These are phyloP conservation scores for Verticillium zaregamsianum DNA, from an alignment of 2,329 filamentous ascomycete species.

Conservation along the genomic window DNA sequence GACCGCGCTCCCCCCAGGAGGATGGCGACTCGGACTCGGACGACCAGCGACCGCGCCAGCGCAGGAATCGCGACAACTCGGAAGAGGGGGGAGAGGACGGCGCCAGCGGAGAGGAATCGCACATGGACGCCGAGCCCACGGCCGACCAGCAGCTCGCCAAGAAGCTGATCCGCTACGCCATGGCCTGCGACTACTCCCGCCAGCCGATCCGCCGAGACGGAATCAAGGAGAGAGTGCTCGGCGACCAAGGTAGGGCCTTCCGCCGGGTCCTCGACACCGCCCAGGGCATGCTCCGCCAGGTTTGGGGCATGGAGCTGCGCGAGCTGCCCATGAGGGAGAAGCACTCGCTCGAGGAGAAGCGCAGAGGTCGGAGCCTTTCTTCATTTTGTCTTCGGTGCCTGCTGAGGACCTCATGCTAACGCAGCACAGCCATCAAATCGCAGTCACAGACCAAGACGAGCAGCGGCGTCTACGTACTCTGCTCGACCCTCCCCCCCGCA, in stretches of 20 bases:
- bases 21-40: conserved; percentile 27
- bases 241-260: conserved; percentile 65
- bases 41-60: conserved; percentile 25
- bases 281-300: conserved; percentile 63
- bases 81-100: conserved; percentile 26
- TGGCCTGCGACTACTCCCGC: conserved; percentile 62
- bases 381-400: neutral
- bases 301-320: conserved; percentile 90
- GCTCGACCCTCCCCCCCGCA: conserved; percentile 62
- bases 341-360: conserved; percentile 70
- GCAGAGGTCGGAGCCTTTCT: conserved; percentile 54
- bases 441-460: conserved; percentile 49
- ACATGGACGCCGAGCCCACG: conserved; percentile 27
- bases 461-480: conserved; percentile 73
- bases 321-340: conserved; percentile 82
- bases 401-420: neutral
- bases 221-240: conserved; percentile 68
- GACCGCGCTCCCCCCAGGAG: conserved; percentile 10
- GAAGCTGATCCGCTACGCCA: conserved; percentile 64
- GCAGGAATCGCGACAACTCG: conserved; percentile 20
- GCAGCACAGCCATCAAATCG: conserved; percentile 32
- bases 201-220: conserved; percentile 56
- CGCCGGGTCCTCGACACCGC: conserved; percentile 72
- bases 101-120: conserved; percentile 35
- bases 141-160: conserved; percentile 53